A percentile compares a stretch with the other conserved stretches of the same genome.
These are phyloP conservation scores for Phialocephala subalpina DNA, from an alignment of 2,329 filamentous ascomycete genomes.

Conservation along the genomic window DNA sequence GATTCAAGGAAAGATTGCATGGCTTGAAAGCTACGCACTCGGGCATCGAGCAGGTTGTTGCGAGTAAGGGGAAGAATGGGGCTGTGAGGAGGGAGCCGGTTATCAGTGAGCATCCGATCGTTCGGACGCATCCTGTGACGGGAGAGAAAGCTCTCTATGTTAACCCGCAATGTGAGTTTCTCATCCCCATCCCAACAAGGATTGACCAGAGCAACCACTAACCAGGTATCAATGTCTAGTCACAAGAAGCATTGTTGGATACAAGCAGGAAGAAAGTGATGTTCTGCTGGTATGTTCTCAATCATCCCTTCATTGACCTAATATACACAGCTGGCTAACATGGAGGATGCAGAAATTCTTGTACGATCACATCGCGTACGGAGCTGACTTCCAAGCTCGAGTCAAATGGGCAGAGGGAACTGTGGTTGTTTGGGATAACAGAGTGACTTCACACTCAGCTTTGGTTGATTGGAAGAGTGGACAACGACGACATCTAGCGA, in stretches of 20 bases:
- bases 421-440: slow-evolving; percentile 88
- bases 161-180: slow-evolving; percentile 84
- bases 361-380: slow-evolving; percentile 76
- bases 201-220: slow-evolving; percentile 59
- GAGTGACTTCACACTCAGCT: slow-evolving; percentile 80
- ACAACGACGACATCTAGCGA: slow-evolving; percentile 60
- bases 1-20: slow-evolving; percentile 81
- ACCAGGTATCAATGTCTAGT: slow-evolving; percentile 60
- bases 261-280: slow-evolving; percentile 89
- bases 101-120: slow-evolving; percentile 76
- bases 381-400: slow-evolving; percentile 76
- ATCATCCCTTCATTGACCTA: background rate
- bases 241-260: slow-evolving; percentile 80
- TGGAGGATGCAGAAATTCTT: slow-evolving; percentile 76
- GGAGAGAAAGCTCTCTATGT: slow-evolving; percentile 86
- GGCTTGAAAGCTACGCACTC: slow-evolving; percentile 84
- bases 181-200: slow-evolving; percentile 24
- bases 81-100: slow-evolving; percentile 81
- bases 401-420: slow-evolving; percentile 83
- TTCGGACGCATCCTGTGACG: slow-evolving; percentile 82
- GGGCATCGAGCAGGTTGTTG: slow-evolving; percentile 80
- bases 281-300: slow-evolving; percentile 57
- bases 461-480: slow-evolving; percentile 84
- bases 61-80: slow-evolving; percentile 70
- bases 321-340: background rate